These are phyloP conservation scores for Henckelia pumila DNA, from an alignment of 257 asterid species.

Conservation along the genomic window DNA sequence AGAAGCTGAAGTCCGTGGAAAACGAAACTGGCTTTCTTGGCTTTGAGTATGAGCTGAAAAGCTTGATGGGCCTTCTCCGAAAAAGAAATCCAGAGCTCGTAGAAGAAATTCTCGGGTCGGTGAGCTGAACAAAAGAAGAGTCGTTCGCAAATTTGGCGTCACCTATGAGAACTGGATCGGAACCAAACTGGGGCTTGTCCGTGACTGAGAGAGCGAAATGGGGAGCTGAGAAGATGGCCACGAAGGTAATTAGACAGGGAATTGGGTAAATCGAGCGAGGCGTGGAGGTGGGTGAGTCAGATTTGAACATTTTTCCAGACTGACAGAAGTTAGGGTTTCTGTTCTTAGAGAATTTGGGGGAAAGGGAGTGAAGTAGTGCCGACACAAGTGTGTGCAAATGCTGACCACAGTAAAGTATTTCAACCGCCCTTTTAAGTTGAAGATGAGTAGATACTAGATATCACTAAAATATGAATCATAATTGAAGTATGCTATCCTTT, in stretches of 20 bases:
- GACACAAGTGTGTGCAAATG: no score
- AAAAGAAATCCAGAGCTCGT: conserved; percentile 59
- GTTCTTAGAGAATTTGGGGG: conserved; percentile 1
- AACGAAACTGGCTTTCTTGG: conserved; percentile 49
- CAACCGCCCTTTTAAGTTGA: no score
- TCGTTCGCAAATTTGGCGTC: conserved; percentile 47
- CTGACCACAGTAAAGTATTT: no score
- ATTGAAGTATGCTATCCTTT: no score
- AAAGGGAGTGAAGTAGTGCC: background rate
- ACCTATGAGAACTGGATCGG: conserved; percentile 48
- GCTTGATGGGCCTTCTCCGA: conserved; percentile 52
- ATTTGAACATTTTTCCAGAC: conserved; percentile 15
- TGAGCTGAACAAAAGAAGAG: conserved; percentile 47
- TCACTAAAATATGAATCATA: no score
- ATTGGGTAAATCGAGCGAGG: background rate
- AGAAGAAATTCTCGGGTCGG: conserved; percentile 42
- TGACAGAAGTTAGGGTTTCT: conserved; percentile 19
- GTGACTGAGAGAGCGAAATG: conserved; percentile 42
- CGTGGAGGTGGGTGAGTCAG: background rate
- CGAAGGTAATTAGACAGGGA: conserved; percentile 27
- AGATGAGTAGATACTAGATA: no score
- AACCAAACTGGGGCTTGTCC: conserved; percentile 40
- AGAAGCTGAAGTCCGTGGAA: conserved; percentile 71
- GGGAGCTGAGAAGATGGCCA: conserved; percentile 28
- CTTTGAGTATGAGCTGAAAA: conserved; percentile 31